Evolutionary conservation across 768 basidiomycete species (phyloP).

Genomic region (Postia placenta): DNA sequence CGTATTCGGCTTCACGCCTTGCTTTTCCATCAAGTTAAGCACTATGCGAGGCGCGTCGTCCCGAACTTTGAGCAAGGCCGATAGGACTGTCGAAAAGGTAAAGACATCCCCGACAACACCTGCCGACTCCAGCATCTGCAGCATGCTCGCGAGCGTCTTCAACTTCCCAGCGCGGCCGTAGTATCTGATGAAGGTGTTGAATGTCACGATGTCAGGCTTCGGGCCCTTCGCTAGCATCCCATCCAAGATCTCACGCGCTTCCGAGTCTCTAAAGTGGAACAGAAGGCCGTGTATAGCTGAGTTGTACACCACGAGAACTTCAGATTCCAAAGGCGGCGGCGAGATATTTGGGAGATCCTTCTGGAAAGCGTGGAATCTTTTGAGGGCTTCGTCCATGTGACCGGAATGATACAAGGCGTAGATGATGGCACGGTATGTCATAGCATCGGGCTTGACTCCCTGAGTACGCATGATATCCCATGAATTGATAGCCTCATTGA

Average conservation of each 20-base stretch:
- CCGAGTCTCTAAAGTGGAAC: constrained; percentile 20
- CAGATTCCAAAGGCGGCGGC: not conserved
- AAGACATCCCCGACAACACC: constrained; percentile 68
- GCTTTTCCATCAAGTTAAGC: constrained; percentile 67
- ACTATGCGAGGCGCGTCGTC: constrained; percentile 61
- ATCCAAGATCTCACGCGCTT: constrained; percentile 33
- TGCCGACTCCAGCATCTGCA: constrained; percentile 50
- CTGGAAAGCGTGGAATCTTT: constrained; percentile 47
- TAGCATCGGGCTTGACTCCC: constrained; percentile 50
- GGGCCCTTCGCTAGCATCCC: constrained; percentile 43
- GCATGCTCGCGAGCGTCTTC: constrained; percentile 46
- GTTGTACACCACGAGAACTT: constrained; percentile 52
- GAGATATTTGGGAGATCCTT: constrained; percentile 20
- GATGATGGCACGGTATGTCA: constrained; percentile 68
- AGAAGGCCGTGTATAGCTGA: constrained; percentile 70
- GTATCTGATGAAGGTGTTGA: constrained; percentile 75
- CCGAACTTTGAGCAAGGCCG: constrained; percentile 63
- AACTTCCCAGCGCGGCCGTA: constrained; percentile 61
- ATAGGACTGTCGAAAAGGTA: constrained; percentile 84
- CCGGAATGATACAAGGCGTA: constrained; percentile 49
- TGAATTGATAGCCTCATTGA: constrained; percentile 46
- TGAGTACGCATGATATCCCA: constrained; percentile 62
- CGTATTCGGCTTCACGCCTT: constrained; percentile 67
- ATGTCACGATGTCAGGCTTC: constrained; percentile 64
- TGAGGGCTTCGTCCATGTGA: constrained; percentile 44